Evolutionary conservation across 1,284 basidiomycete species (phyloP).

Genomic region (Ganoderma lucidum): DNA sequence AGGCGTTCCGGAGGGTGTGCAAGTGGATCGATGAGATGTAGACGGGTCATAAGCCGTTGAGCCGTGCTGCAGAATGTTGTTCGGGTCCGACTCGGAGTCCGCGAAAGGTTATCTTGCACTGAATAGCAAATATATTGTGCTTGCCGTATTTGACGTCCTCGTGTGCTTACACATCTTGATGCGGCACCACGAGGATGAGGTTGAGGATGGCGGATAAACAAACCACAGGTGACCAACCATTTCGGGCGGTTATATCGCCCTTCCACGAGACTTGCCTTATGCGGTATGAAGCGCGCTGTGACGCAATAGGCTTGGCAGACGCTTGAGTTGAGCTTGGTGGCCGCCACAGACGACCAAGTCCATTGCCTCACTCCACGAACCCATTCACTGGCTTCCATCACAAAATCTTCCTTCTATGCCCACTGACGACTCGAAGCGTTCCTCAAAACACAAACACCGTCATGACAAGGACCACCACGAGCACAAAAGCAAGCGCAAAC

Average conservation of each 20-base stretch:
- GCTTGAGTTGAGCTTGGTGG: neutral
- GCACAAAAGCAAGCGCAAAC: constrained; percentile 57
- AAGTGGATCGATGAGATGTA: constrained; percentile 24
- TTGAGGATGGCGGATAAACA: too few relatives aligned
- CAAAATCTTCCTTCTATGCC: constrained; percentile 14
- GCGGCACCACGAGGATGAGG: too few relatives aligned
- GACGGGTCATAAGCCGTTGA: neutral
- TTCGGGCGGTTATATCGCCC: neutral
- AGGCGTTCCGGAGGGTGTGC: constrained; percentile 17
- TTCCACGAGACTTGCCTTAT: neutral
- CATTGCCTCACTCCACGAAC: too few relatives aligned
- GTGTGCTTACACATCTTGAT: too few relatives aligned
- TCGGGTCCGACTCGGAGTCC: too few relatives aligned
- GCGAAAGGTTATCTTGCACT: too few relatives aligned
- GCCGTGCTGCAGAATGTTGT: neutral
- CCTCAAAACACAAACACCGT: constrained; percentile 47
- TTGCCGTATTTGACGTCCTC: too few relatives aligned
- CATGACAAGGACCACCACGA: constrained; percentile 50
- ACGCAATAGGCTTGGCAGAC: neutral
- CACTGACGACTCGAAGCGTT: constrained; percentile 35
- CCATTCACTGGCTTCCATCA: neutral
- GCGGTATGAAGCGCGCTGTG: neutral
- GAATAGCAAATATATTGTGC: too few relatives aligned
- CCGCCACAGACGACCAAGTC: too few relatives aligned
- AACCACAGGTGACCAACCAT: neutral